Conservation (phyloP, 1,139 yeast species). For the Nakaseomyces bracarensis region DNA sequence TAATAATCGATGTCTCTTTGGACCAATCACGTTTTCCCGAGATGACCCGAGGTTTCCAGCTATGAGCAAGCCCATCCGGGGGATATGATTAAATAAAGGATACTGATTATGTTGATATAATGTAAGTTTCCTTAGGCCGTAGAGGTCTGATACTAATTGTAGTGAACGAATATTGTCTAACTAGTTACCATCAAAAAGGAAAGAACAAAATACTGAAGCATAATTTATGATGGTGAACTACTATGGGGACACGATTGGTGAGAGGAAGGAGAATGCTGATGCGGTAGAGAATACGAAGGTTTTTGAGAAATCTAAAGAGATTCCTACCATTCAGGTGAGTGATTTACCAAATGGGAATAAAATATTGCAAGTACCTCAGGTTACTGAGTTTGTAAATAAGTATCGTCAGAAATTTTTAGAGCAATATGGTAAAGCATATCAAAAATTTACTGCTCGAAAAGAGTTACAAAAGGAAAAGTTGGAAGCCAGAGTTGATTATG, state of each 20-base stretch:
- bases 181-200: no score
- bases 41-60: neutral
- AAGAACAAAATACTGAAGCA: no score
- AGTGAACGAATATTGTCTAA: no score
- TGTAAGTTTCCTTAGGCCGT: no score
- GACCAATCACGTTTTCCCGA: neutral
- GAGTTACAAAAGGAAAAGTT: slow-evolving; percentile 15
- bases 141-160: no score
- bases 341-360: slow-evolving; percentile 25
- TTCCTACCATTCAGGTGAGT: slow-evolving; percentile 7
- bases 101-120: no score
- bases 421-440: neutral
- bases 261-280: slow-evolving; percentile 1
- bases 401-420: slow-evolving; percentile 1
- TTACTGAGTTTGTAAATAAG: slow-evolving; percentile 1
- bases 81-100: no score
- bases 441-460: neutral
- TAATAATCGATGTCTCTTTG: no score
- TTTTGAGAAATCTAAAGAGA: neutral
- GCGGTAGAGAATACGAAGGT: neutral
- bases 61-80: neutral
- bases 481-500: slow-evolving; percentile 17
- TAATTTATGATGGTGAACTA: slow-evolving; percentile 3
- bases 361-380: slow-evolving; percentile 10
- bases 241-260: slow-evolving; percentile 5